phyloP scores from a whole-genome alignment of 2,329 filamentous ascomycete genomes.

The Epichloe glyceriae region DNA sequence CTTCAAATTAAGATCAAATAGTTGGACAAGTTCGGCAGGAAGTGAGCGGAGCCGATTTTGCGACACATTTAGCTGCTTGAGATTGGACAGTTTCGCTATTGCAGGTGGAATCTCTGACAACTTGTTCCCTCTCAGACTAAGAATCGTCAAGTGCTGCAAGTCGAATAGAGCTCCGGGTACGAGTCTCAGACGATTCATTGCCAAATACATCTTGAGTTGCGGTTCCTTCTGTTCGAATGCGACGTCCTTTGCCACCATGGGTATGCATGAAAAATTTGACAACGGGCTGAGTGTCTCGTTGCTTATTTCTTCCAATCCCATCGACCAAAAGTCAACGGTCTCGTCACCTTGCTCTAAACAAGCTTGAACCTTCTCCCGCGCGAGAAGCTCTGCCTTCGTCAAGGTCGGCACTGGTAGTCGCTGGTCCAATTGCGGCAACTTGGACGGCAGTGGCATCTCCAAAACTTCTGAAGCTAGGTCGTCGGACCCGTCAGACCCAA shows the following conservation, averaged over 20 bases:
- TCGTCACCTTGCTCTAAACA: constrained; percentile 48
- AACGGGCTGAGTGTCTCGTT: constrained; percentile 45
- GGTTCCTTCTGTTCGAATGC: constrained; percentile 47
- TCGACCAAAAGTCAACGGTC: constrained; percentile 47
- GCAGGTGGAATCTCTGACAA: constrained; percentile 47
- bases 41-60: constrained; percentile 49
- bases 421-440: constrained; percentile 25
- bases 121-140: constrained; percentile 53
- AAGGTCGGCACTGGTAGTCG: constrained; percentile 16
- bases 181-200: constrained; percentile 40
- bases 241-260: constrained; percentile 40
- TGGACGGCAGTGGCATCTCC: constrained; percentile 19
- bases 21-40: constrained; percentile 48
- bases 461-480: constrained; percentile 20
- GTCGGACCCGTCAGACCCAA: constrained; percentile 46
- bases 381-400: constrained; percentile 30
- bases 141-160: constrained; percentile 46
- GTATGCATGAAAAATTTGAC: constrained; percentile 39
- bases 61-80: constrained; percentile 52
- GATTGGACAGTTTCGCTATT: constrained; percentile 43
- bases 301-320: constrained; percentile 39
- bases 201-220: constrained; percentile 47
- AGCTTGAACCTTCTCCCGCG: constrained; percentile 31
- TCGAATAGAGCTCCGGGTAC: constrained; percentile 50
- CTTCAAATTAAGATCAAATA: constrained; percentile 37